phyloP scores from a whole-genome alignment of 768 basidiomycete species.

The Lyophyllum semitale region DNA sequence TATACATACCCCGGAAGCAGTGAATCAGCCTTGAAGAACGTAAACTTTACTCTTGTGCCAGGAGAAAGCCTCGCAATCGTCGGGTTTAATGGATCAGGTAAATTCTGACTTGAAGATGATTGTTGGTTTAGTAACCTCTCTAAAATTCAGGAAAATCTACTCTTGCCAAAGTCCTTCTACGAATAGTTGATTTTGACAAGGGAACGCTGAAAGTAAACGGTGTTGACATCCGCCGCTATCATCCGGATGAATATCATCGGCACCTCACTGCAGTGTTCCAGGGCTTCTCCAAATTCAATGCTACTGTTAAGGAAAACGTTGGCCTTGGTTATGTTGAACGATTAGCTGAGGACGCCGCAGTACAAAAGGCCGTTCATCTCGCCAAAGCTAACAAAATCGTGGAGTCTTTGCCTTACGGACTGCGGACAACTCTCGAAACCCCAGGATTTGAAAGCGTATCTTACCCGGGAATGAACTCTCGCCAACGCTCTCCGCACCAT shows the following conservation, averaged over 20 bases:
- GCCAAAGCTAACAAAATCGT: constrained; percentile 74
- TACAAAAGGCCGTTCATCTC: constrained; percentile 66
- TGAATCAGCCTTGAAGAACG: constrained; percentile 66
- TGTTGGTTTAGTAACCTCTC: constrained; percentile 8
- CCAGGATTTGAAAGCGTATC: constrained; percentile 58
- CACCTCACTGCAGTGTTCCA: constrained; percentile 85
- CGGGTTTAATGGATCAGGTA: constrained; percentile 82
- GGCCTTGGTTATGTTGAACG: constrained; percentile 79
- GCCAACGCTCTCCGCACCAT: constrained; percentile 45
- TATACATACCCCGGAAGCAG: constrained; percentile 81
- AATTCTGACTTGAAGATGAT: constrained; percentile 17
- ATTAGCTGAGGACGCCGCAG: constrained; percentile 53
- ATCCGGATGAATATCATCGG: constrained; percentile 71
- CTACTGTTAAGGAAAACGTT: constrained; percentile 80
- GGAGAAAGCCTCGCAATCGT: constrained; percentile 87
- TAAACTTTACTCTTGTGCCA: constrained; percentile 68
- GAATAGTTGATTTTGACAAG: constrained; percentile 74
- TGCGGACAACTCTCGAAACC: constrained; percentile 72
- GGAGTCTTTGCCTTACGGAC: constrained; percentile 65
- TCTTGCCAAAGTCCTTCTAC: constrained; percentile 77
- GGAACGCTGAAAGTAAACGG: constrained; percentile 74
- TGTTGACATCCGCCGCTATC: constrained; percentile 62
- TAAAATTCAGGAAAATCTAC: constrained; percentile 75
- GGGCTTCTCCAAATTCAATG: constrained; percentile 79
- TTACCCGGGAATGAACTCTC: constrained; percentile 39